Percentiles rank a stretch among this genome's conserved stretches.
These are phyloP conservation scores for Apocynum venetum DNA, from an alignment of 257 asterid genomes.

Conservation along the genomic window DNA sequence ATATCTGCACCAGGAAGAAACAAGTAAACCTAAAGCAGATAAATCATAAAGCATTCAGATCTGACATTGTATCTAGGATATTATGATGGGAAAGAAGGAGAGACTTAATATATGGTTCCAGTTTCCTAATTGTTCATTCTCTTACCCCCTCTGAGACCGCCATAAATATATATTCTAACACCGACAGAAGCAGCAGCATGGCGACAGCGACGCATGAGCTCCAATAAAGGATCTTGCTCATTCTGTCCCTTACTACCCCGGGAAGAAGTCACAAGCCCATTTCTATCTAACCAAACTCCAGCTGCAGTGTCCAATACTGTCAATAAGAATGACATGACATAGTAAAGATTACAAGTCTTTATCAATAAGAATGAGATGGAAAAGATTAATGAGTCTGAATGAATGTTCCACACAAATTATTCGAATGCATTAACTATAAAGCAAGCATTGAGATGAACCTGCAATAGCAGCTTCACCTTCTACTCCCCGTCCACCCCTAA, in stretches of 20 bases:
- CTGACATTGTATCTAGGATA: background rate
- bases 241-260: conserved; percentile 55
- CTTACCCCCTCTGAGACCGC: conserved; percentile 95
- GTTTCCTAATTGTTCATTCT: conserved; percentile 1
- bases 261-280: conserved; percentile 81
- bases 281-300: conserved; percentile 96
- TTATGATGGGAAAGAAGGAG: background rate
- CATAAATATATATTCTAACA: conserved; percentile 70
- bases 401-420: conserved; percentile 5
- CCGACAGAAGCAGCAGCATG: conserved; percentile 99
- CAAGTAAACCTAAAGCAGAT: background rate
- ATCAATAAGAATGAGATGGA: conserved; percentile 27
- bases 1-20: conserved; percentile 46
- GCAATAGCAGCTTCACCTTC: conserved; percentile 90
- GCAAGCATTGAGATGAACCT: conserved; percentile 41
- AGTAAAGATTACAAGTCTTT: conserved; percentile 14
- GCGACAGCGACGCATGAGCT: conserved; percentile 92
- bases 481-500: conserved; percentile 95
- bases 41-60: background rate
- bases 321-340: conserved; percentile 30
- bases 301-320: conserved; percentile 97
- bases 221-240: conserved; percentile 68
- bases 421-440: conserved; percentile 21
- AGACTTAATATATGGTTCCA: background rate
- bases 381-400: conserved; percentile 18